Base-by-base conservation (phyloP, 345 rosid genomes). In the Adansonia digitata region DNA sequence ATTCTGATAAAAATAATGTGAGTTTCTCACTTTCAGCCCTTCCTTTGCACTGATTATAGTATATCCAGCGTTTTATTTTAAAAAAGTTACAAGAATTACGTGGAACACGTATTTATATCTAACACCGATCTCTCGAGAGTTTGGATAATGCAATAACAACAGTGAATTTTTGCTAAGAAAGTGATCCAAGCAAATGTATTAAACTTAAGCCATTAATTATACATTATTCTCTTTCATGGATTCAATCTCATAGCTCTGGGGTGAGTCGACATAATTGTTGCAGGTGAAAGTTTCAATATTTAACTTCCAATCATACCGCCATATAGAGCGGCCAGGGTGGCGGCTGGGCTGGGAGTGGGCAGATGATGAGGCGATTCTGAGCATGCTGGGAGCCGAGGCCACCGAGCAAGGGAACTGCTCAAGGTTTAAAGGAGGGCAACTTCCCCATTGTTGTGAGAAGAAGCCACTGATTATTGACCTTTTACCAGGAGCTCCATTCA, bases 371-470 rank as follows among this genome's bases (percentile, higher is more conserved):
- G 98, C 85, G 46, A 94, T 94, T 67, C 89, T 93, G 93, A 74
- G 64, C 27, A 85, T 92, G 87, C 66, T 20, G 69, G 98, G 97
- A 71, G 98, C 97, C 0, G 93, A 92, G 79, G 89, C 98, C 0
- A 91, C 92, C 0, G 88, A 88, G 74, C 98, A 92, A 87, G 97
- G 98, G 7, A 86, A 94, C 77, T 94, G 97, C 86, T 80, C 87
- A 1, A 74, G 73, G 42, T 88, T 87, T 81, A 82, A 62, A n/a
- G n/a, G n/a, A 42, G 81, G 48, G 2, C 66, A 39, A 10, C 88
- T 81, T 46, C 98, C 97, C 11, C 94, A 94, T 51, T 42, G 91
- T 5, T 94, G 98, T 40, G 91, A 87, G 26, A 82, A 65, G 73
- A 37, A 60, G 42, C 97, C 98, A 0, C 77, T 81, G 14, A 88